Conservation (phyloP, 768 basidiomycete genomes). For the Psilocybe sp. region DNA sequence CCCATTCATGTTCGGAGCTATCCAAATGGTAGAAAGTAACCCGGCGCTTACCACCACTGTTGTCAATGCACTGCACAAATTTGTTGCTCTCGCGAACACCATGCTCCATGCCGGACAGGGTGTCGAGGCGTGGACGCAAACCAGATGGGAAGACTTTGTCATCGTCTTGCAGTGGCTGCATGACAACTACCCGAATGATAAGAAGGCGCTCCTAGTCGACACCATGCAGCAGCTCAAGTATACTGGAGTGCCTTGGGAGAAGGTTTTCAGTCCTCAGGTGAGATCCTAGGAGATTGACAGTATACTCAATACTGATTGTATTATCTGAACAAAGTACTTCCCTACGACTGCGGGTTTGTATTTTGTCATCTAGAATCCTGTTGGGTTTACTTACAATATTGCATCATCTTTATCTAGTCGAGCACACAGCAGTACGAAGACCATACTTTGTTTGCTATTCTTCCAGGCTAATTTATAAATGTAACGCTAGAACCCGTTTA, state of each 20-base stretch:
- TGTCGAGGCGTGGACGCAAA: slow-evolving; percentile 50
- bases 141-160: slow-evolving; percentile 60
- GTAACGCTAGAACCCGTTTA: slow-evolving; percentile 40
- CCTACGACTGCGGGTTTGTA: slow-evolving; percentile 34
- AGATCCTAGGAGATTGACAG: neutral
- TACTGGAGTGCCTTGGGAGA: slow-evolving; percentile 53
- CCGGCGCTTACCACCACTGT: slow-evolving; percentile 40
- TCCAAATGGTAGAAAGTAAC: slow-evolving; percentile 51
- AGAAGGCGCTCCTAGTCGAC: slow-evolving; percentile 46
- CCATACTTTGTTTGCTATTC: neutral
- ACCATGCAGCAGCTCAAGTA: slow-evolving; percentile 52
- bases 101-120: slow-evolving; percentile 54
- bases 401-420: slow-evolving; percentile 21
- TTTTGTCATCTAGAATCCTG: neutral
- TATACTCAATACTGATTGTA: neutral
- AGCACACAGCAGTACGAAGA: slow-evolving; percentile 23
- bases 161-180: slow-evolving; percentile 57
- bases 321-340: slow-evolving; percentile 34
- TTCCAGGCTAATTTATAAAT: neutral
- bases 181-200: slow-evolving; percentile 47
- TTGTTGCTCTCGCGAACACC: slow-evolving; percentile 47
- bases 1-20: slow-evolving; percentile 57
- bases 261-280: slow-evolving; percentile 46
- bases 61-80: slow-evolving; percentile 51
- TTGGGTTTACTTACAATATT: neutral